Base-by-base conservation (phyloP, 2,329 filamentous ascomycete species). In the Xylaria multiplex region DNA sequence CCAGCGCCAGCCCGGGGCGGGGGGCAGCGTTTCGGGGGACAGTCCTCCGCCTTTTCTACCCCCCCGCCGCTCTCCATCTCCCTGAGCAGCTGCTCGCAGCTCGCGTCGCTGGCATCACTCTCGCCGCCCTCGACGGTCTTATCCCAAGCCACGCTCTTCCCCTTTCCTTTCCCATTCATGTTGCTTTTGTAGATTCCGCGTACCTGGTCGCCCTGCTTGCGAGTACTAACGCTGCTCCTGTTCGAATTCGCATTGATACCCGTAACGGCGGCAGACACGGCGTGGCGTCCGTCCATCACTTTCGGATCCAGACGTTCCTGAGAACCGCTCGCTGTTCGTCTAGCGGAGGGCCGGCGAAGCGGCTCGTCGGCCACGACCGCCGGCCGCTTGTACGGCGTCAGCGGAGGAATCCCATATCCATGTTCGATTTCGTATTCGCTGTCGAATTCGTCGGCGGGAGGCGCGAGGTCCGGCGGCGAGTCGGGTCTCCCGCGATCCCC, bases 281-380 rank as follows among this genome's bases (percentile, higher is more conserved):
- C 48, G 9, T 13, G 24, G 6, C n/a, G 19, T 8, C 22, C 45
- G 3, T 46, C 22, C 6, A 43, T 16, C 13, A 19, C 13, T 30
- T 49, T 30, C 14, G 30, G 1, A 19, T 52, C 16, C 3, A 13
- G 49, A 35, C 24, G 27, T 16, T 16, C 37, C 16, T 43, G 43
- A 8, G 35, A 3, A 14, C 8, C 3, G 27, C 27, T 27, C 40
- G 43, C 11, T 3, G 37, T 3, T 6, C 16, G 58, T 49, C 76
- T 74, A 4, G 79, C 80, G 1, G 79, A 81, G 0, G 80, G 81
- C 0, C 79, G 75, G 43, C 77, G 77, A 42, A 82, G 71, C 6
- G 81, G 78, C 66, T 83, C 79, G 53, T 79, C 74, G 48, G 73
- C 77, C 22, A 82, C 73, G 60, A 76, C 77, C 0, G 77, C 77